These are phyloP conservation scores for Aethionema arabicum DNA, from an alignment of 345 rosid species.

Conservation along the genomic window DNA sequence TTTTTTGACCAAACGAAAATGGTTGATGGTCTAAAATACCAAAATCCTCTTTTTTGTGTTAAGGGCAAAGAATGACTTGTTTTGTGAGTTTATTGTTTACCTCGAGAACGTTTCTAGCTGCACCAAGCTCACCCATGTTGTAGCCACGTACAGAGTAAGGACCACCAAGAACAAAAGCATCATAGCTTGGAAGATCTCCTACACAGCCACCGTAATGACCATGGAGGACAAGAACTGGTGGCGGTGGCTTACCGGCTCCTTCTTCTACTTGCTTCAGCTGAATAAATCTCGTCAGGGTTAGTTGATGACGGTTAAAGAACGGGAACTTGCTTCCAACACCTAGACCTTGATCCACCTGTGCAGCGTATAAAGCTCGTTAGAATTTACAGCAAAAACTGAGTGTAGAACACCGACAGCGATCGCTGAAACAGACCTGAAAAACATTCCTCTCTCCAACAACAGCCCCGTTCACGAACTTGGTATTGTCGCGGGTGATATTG, in stretches of 20 bases:
- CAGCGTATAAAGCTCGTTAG: slow-evolving; percentile 11
- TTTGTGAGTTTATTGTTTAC: slow-evolving; percentile 37
- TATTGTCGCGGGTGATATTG: slow-evolving; percentile 96
- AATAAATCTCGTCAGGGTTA: slow-evolving; percentile 79
- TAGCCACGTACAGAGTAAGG: slow-evolving; percentile 98
- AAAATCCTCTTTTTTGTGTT: neutral
- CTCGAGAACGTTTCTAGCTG: slow-evolving; percentile 86
- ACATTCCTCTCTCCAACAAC: slow-evolving; percentile 96
- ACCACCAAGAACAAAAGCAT: slow-evolving; percentile 97
- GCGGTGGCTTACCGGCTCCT: slow-evolving; percentile 80
- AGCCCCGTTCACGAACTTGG: slow-evolving; percentile 90
- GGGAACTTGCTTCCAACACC: slow-evolving; percentile 96
- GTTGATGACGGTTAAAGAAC: slow-evolving; percentile 93
- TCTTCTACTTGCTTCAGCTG: slow-evolving; percentile 84
- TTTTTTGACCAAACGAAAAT: too few relatives aligned
- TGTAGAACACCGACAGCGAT: neutral
- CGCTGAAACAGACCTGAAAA: slow-evolving; percentile 68
- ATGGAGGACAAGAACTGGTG: slow-evolving; percentile 88
- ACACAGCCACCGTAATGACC: slow-evolving; percentile 99
- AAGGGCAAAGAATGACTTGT: neutral
- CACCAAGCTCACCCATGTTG: slow-evolving; percentile 99
- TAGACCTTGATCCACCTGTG: slow-evolving; percentile 96
- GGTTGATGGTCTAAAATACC: too few relatives aligned
- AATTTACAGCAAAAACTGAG: too few relatives aligned
- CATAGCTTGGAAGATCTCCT: slow-evolving; percentile 97